A percentile compares a stretch with the other conserved stretches of the same genome.
These are phyloP conservation scores for Cryptococcus sp. DNA, from an alignment of 1,284 basidiomycete genomes.

Conservation along the genomic window DNA sequence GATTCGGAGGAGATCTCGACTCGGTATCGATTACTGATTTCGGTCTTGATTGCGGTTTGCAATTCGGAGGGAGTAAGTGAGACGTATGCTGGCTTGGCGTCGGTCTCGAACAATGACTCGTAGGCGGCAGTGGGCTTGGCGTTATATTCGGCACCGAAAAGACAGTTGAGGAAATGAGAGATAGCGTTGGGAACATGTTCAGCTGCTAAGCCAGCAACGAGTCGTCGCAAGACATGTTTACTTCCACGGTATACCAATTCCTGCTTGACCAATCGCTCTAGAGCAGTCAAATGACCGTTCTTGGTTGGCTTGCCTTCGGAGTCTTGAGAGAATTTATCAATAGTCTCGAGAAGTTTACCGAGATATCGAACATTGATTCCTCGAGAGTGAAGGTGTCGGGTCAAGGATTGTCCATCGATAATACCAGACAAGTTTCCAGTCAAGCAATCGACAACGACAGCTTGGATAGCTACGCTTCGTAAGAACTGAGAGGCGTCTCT, in stretches of 20 bases:
- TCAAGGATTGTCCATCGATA: conserved; percentile 53
- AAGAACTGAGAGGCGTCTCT: conserved; percentile 54
- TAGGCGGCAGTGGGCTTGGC: conserved; percentile 47
- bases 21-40: conserved; percentile 52
- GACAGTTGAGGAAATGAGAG: conserved; percentile 59
- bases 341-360: conserved; percentile 49
- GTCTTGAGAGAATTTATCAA: conserved; percentile 46
- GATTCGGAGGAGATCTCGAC: conserved; percentile 50
- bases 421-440: conserved; percentile 49
- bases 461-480: conserved; percentile 50
- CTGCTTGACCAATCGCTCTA: conserved; percentile 49
- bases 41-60: conserved; percentile 43
- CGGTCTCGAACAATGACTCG: conserved; percentile 39
- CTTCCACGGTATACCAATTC: conserved; percentile 57
- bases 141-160: conserved; percentile 51
- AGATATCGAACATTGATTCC: conserved; percentile 60
- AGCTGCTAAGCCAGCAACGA: conserved; percentile 43
- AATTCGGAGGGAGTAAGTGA: conserved; percentile 52
- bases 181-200: conserved; percentile 48
- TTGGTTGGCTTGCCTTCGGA: conserved; percentile 28
- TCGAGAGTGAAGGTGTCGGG: conserved; percentile 52
- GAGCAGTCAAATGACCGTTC: conserved; percentile 36
- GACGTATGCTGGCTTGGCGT: conserved; percentile 47
- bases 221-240: conserved; percentile 53
- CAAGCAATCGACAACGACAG: conserved; percentile 52